Evolutionary conservation across 352 stramenopile species (phyloP).

Genomic region (Phytophthora kernoviae): DNA sequence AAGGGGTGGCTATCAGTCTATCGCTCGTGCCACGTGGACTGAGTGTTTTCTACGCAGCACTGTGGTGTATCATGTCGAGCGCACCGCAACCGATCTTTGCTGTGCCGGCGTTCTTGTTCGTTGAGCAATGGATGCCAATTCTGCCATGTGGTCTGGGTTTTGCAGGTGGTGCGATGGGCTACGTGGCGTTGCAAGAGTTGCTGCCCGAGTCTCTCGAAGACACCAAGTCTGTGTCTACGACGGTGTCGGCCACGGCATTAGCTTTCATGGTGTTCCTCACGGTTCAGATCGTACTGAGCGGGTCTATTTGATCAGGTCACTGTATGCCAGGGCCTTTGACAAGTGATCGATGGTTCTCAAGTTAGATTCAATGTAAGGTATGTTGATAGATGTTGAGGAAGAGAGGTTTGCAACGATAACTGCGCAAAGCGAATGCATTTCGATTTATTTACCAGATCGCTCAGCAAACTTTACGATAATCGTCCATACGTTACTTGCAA

Average conservation of each 20-base stretch:
- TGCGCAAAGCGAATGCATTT: conserved; percentile 27
- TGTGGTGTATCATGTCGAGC: conserved; percentile 93
- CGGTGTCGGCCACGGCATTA: conserved; percentile 66
- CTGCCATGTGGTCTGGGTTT: conserved; percentile 96
- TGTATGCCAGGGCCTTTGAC: not conserved
- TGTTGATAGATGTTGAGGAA: conserved; percentile 23
- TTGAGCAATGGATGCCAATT: conserved; percentile 93
- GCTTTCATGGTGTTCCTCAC: conserved; percentile 86
- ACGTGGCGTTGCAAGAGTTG: conserved; percentile 91
- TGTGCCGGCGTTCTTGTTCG: conserved; percentile 95
- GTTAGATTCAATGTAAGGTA: conserved; percentile 8
- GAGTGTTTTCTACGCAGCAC: conserved; percentile 79
- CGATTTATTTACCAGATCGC: conserved; percentile 20
- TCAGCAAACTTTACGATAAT: not conserved
- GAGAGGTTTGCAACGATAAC: conserved; percentile 2
- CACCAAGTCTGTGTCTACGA: conserved; percentile 78
- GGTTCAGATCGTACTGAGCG: conserved; percentile 80
- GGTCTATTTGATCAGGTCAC: conserved; percentile 30
- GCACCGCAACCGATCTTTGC: conserved; percentile 97
- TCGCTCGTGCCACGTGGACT: conserved; percentile 94
- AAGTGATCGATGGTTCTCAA: not conserved
- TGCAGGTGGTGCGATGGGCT: conserved; percentile 97
- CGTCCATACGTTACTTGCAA: not conserved
- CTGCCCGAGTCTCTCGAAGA: conserved; percentile 84
- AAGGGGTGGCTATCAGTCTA: conserved; percentile 96